Conservation (phyloP, 768 basidiomycete species). For the Termitomyces sp. region DNA sequence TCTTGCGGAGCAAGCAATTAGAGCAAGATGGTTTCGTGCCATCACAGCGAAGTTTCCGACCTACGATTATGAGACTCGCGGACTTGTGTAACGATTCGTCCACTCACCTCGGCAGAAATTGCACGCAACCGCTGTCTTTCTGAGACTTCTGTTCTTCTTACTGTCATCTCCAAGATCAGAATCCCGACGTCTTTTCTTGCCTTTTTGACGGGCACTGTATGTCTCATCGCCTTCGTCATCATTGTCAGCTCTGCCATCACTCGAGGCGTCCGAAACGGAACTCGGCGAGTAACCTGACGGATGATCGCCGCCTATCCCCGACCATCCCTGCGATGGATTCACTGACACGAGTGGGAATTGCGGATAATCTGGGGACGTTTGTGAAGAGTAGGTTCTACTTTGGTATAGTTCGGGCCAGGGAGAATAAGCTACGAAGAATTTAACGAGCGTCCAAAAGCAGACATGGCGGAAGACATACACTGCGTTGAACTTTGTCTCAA, state of each 20-base stretch:
- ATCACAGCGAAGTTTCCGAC: constrained; percentile 72
- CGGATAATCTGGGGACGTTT: constrained; percentile 1
- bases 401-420: constrained; percentile 4
- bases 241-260: constrained; percentile 18
- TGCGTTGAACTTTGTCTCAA: neutral
- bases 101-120: constrained; percentile 68
- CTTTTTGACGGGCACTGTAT: constrained; percentile 15
- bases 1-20: constrained; percentile 52
- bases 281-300: constrained; percentile 14
- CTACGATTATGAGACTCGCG: constrained; percentile 28
- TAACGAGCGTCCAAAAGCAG: too few species aligned
- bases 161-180: constrained; percentile 21
- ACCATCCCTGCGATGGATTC: constrained; percentile 9
- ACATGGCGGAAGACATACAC: constrained; percentile 10
- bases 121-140: constrained; percentile 65
- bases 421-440: too few species aligned
- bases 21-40: constrained; percentile 58
- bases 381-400: neutral
- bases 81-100: neutral
- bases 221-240: constrained; percentile 21
- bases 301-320: constrained; percentile 9
- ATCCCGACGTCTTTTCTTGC: constrained; percentile 25
- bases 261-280: constrained; percentile 16
- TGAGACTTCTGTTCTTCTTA: constrained; percentile 23
- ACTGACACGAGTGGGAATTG: constrained; percentile 10